Conservation (phyloP, 345 rosid genomes). For the Gossypium sturtianum region DNA sequence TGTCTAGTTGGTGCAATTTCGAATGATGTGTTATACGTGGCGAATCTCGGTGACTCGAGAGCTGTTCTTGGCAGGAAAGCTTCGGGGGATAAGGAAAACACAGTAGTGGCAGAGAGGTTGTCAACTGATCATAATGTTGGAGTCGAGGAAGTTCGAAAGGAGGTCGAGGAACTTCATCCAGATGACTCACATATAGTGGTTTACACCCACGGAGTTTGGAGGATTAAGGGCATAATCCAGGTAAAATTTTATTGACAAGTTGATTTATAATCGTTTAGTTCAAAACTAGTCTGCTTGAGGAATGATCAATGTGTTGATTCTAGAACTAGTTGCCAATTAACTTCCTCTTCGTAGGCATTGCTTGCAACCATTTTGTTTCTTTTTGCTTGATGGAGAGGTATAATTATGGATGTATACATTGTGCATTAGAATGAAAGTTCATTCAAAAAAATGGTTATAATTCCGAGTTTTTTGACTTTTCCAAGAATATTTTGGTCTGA, state of each 20-base stretch:
- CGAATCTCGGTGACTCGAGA: conserved; percentile 94
- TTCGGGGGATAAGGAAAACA: conserved; percentile 27
- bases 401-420: background rate
- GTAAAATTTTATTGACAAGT: conserved; percentile 25
- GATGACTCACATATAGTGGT: conserved; percentile 91
- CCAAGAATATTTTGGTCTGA: conserved; percentile 41
- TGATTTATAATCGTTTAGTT: background rate
- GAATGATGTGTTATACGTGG: conserved; percentile 63
- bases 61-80: conserved; percentile 78
- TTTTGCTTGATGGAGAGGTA: conserved; percentile 14
- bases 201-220: conserved; percentile 84
- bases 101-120: conserved; percentile 71
- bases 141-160: conserved; percentile 87
- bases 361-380: background rate
- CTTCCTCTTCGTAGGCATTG: background rate
- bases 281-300: background rate
- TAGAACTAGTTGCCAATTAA: background rate
- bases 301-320: background rate
- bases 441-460: conserved; percentile 14
- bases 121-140: conserved; percentile 96
- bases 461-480: conserved; percentile 17
- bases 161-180: conserved; percentile 92
- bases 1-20: conserved; percentile 90
- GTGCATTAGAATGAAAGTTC: conserved; percentile 11
- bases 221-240: conserved; percentile 98